Conservation (phyloP, 129 eudicot genomes). For the Cynara cardunculus region DNA sequence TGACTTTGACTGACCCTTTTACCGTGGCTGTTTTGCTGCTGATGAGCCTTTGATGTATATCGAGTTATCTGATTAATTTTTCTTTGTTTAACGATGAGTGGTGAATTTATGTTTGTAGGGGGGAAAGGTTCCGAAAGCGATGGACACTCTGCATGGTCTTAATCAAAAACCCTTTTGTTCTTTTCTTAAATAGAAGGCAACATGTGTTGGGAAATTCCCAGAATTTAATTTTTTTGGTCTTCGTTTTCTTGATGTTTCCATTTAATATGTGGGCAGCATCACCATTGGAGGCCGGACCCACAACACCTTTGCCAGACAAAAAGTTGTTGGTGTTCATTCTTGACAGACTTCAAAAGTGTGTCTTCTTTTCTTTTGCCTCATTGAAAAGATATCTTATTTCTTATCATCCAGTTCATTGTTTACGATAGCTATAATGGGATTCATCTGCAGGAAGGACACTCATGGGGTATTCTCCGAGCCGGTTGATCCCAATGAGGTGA, state of each 20-base stretch:
- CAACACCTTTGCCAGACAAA: conserved; percentile 96
- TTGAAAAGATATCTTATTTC: conserved; percentile 19
- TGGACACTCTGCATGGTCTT: conserved; percentile 67
- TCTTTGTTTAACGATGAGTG: conserved; percentile 4
- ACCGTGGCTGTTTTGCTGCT: conserved; percentile 9
- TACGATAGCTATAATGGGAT: not conserved
- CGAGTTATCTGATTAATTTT: not conserved
- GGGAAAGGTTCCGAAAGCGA: conserved; percentile 70
- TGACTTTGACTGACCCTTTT: conserved; percentile 15
- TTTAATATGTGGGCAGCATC: conserved; percentile 74
- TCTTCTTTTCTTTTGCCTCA: conserved; percentile 35
- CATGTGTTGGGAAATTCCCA: conserved; percentile 27
- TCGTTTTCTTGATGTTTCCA: conserved; percentile 19
- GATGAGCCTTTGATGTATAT: conserved; percentile 22
- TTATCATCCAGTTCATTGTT: conserved; percentile 17
- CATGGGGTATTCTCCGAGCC: conserved; percentile 93
- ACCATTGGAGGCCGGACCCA: conserved; percentile 80
- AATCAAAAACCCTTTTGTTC: conserved; percentile 25
- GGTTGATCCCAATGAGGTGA: conserved; percentile 86
- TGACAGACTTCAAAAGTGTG: conserved; percentile 96
- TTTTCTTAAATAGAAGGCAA: conserved; percentile 10
- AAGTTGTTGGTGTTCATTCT: conserved; percentile 89
- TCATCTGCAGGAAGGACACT: conserved; percentile 84
- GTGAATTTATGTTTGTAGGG: conserved; percentile 53
- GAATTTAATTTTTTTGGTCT: conserved; percentile 26